phyloP scores from a whole-genome alignment of 2,329 filamentous ascomycete species.

The Pseudocercospora cruenta region DNA sequence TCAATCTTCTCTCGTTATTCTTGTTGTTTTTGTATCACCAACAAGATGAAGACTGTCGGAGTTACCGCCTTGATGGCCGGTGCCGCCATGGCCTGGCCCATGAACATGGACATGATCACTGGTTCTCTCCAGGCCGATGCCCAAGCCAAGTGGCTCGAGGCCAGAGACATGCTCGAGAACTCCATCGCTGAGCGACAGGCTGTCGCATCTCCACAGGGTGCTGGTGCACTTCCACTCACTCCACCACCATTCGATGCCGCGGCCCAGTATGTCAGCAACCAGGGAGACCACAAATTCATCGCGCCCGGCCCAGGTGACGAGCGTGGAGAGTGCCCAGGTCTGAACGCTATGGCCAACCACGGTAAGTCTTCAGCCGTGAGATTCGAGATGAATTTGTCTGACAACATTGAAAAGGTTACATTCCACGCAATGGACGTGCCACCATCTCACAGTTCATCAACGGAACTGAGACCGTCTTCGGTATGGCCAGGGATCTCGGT shows the following conservation, averaged over 20 bases:
- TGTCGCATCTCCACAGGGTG: slow-evolving; percentile 29
- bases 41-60: slow-evolving; percentile 1
- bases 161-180: background rate
- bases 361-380: background rate
- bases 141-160: background rate
- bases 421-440: slow-evolving; percentile 37
- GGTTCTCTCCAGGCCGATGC: background rate
- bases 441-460: slow-evolving; percentile 41
- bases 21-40: background rate
- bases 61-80: background rate
- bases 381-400: too few species aligned
- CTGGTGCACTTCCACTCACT: slow-evolving; percentile 31
- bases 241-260: slow-evolving; percentile 39
- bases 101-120: slow-evolving; percentile 5
- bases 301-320: slow-evolving; percentile 33
- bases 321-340: slow-evolving; percentile 37
- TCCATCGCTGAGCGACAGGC: slow-evolving; percentile 11
- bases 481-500: slow-evolving; percentile 35
- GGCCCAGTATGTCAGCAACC: slow-evolving; percentile 36
- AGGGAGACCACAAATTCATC: slow-evolving; percentile 34
- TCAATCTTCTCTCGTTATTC: background rate
- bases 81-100: slow-evolving; percentile 5
- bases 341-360: slow-evolving; percentile 22
- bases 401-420: slow-evolving; percentile 17
- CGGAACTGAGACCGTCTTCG: slow-evolving; percentile 35